A percentile compares a stretch with the other conserved stretches of the same genome.
These are phyloP conservation scores for Penicillium turbatum DNA, from an alignment of 495 filamentous ascomycete genomes.

Conservation along the genomic window DNA sequence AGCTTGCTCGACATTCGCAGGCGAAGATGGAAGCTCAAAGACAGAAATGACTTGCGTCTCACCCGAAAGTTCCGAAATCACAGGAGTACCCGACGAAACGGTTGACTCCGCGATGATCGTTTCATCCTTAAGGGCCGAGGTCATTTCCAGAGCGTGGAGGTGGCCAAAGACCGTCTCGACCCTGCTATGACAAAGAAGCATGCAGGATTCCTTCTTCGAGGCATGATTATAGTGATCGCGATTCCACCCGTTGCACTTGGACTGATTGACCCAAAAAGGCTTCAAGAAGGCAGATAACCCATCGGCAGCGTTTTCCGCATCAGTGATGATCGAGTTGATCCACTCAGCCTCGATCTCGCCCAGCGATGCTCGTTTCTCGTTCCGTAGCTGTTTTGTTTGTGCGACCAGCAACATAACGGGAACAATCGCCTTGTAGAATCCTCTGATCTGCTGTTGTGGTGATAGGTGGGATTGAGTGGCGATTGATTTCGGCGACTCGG, in stretches of 20 bases:
- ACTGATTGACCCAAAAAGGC: background rate
- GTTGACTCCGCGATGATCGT: background rate
- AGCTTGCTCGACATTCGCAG: background rate
- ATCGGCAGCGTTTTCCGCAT: background rate
- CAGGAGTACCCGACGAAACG: background rate
- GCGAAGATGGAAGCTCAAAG: background rate
- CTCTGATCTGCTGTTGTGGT: background rate
- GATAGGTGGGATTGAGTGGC: background rate
- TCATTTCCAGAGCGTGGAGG: background rate
- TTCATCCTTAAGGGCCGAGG: background rate
- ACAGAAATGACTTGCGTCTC: background rate
- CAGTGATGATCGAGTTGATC: conserved; percentile 2
- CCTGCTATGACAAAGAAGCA: background rate
- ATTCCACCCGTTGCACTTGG: background rate
- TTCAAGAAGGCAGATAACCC: background rate
- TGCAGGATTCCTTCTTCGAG: background rate
- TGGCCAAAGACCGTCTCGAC: conserved; percentile 1
- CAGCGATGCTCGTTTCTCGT: background rate
- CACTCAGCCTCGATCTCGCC: conserved; percentile 8
- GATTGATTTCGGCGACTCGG: background rate
- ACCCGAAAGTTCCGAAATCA: background rate
- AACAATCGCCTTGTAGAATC: background rate
- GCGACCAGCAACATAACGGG: background rate
- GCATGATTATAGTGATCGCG: background rate
- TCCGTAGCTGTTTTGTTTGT: background rate